Conservation (phyloP, 805 yeast genomes). For the Zygosaccharomyces pseudorouxii region DNA sequence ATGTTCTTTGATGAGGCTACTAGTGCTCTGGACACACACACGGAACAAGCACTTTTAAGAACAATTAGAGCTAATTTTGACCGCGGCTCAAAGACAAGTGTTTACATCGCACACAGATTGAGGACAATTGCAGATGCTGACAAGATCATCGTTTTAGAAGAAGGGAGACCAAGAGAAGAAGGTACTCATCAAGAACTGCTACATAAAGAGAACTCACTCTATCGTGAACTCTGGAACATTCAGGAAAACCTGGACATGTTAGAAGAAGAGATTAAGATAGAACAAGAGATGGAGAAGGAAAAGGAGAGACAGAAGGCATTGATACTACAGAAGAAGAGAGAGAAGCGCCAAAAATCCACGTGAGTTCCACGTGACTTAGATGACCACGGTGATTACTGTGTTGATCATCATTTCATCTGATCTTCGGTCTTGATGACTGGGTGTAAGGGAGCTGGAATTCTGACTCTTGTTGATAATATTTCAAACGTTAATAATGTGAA, state of each 20-base stretch:
- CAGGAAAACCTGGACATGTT: conserved; percentile 71
- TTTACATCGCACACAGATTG: conserved; percentile 89
- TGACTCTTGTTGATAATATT: conserved; percentile 7
- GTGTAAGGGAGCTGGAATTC: conserved; percentile 3
- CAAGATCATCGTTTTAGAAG: conserved; percentile 78
- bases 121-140: conserved; percentile 93
- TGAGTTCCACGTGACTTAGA: not conserved
- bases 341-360: not conserved
- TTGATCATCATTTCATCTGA: not conserved
- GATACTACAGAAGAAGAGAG: not conserved
- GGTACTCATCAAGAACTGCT: conserved; percentile 74
- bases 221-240: conserved; percentile 81
- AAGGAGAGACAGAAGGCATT: not conserved
- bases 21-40: conserved; percentile 92
- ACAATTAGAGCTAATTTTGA: conserved; percentile 68
- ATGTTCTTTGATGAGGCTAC: conserved; percentile 97
- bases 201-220: conserved; percentile 52
- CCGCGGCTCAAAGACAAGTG: conserved; percentile 60
- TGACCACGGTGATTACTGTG: not conserved
- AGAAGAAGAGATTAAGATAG: conserved; percentile 35
- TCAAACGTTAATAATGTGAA: conserved; percentile 1
- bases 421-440: conserved; percentile 4
- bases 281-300: conserved; percentile 14
- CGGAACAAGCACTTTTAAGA: conserved; percentile 76
- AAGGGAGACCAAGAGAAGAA: conserved; percentile 79